Base-by-base conservation (phyloP, 1,284 basidiomycete genomes). In the Microbotryum scabiosae region DNA sequence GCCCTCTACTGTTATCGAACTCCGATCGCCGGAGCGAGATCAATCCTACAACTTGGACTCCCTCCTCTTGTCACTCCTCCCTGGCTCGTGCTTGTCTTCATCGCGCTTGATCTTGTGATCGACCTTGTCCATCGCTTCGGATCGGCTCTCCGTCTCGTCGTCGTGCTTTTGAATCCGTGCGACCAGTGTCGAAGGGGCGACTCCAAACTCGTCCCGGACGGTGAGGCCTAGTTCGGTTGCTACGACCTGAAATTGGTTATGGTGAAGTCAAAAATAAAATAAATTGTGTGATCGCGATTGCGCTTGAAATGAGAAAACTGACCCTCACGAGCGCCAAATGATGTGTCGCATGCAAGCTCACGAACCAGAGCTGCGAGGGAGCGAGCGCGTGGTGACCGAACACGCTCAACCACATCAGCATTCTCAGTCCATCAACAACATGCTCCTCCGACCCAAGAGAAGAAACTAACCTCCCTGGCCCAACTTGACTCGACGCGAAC, bases 401-500 rank as follows among this genome's bases (percentile, higher is more conserved):
- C 54, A 28, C 7, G 41, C 30, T 14, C 30, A 44, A 23, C 12
- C 45, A 30, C n/a, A 10, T 12, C 7, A 46, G 25, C 21, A 47
- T 18, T 45, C 25, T 28, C 54, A 43, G 14, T 18, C 16, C 1
- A 21, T 5, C n/a, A 5, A 16, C 46, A 21, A 7, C 20, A 25
- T 48, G 21, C 20, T 3, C 8, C 8, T 25, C n/a, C 7, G 20
- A 57, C 20, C 46, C 25, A 7, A 30, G 30, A 10, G 30, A 30
- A 30, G 30, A 7, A 10, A 30, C 79, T 70, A 67, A 87, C 87
- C 79, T 90, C 88, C 75, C 88, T 77, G 26, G 86, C 88, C 70
- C 88, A 85, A 3, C 83, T 87, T n/a, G 84, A 85, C 68, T 84
- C 78, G 63, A 90, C 82, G 25, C 82, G 79, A 69, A 89, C 86